Conservation (phyloP, 1,139 yeast species). For the Arxiozyma heterogenica region DNA sequence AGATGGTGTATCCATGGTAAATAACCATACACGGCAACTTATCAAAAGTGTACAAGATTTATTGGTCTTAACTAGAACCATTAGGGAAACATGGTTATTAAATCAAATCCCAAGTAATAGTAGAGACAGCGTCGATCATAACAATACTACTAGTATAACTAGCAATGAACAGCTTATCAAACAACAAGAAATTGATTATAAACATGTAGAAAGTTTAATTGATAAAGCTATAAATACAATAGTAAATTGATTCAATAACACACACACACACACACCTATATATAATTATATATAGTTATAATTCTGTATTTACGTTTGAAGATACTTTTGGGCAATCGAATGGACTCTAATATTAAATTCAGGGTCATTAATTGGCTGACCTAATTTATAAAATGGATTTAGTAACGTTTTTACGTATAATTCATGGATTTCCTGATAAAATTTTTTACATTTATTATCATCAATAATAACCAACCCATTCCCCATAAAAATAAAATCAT, state of each 20-base stretch:
- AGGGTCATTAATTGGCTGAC: slow-evolving; percentile 65
- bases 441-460: slow-evolving; percentile 73
- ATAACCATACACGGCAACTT: slow-evolving; percentile 28
- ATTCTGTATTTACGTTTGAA: slow-evolving; percentile 23
- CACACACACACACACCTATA: background rate
- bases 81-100: slow-evolving; percentile 30
- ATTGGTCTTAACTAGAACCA: slow-evolving; percentile 25
- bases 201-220: slow-evolving; percentile 12
- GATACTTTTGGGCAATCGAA: slow-evolving; percentile 64
- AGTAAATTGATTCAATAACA: slow-evolving; percentile 4
- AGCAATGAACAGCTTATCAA: background rate
- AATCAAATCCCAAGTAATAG: slow-evolving; percentile 25
- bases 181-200: slow-evolving; percentile 8
- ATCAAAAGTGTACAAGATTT: slow-evolving; percentile 30
- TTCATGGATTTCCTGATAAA: slow-evolving; percentile 79
- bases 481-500: background rate
- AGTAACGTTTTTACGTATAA: slow-evolving; percentile 74
- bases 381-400: slow-evolving; percentile 77
- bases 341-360: slow-evolving; percentile 72
- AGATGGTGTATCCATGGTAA: slow-evolving; percentile 24
- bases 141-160: background rate
- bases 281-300: background rate
- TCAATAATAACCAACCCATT: slow-evolving; percentile 32
- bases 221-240: slow-evolving; percentile 17
- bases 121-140: slow-evolving; percentile 4